phyloP scores from a whole-genome alignment of 169 alveolate species.

The Plasmodium ovale region DNA sequence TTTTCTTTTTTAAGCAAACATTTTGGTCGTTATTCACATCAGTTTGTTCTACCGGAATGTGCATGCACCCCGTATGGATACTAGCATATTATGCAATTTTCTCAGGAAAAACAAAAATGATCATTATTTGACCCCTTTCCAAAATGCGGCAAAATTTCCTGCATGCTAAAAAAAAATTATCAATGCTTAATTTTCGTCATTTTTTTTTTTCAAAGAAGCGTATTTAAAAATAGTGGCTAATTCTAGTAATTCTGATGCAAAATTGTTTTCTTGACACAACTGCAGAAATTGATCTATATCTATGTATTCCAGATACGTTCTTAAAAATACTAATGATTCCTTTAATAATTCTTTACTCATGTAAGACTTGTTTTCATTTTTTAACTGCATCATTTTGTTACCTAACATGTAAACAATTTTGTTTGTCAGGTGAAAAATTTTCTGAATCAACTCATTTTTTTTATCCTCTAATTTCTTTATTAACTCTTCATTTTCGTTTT shows the following conservation, averaged over 20 bases:
- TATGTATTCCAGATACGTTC: slow-evolving; percentile 50
- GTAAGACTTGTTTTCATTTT: slow-evolving; percentile 34
- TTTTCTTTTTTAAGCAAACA: no score
- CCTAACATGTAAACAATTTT: slow-evolving; percentile 48
- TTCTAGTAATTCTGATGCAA: slow-evolving; percentile 59
- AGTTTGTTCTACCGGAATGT: no score
- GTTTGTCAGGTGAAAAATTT: slow-evolving; percentile 54
- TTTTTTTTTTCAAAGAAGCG: slow-evolving; percentile 53
- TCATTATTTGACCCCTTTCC: no score
- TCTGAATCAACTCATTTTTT: slow-evolving; percentile 38
- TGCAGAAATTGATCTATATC: slow-evolving; percentile 69
- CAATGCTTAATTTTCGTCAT: no score
- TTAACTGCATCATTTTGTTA: slow-evolving; percentile 65
- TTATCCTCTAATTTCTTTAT: slow-evolving; percentile 69
- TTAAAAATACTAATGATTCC: slow-evolving; percentile 61
- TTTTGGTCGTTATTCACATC: no score
- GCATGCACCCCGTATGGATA: no score
- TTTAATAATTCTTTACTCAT: slow-evolving; percentile 75
- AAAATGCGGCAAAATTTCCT: no score
- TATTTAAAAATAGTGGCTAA: slow-evolving; percentile 72
- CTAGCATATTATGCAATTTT: no score
- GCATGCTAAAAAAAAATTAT: no score
- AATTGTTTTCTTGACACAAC: slow-evolving; percentile 54
- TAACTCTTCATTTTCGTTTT: slow-evolving; percentile 55
- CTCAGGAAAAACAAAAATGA: no score